Evolutionary conservation across 129 eudicot genomes (phyloP).

Genomic region (Arctium lappa): DNA sequence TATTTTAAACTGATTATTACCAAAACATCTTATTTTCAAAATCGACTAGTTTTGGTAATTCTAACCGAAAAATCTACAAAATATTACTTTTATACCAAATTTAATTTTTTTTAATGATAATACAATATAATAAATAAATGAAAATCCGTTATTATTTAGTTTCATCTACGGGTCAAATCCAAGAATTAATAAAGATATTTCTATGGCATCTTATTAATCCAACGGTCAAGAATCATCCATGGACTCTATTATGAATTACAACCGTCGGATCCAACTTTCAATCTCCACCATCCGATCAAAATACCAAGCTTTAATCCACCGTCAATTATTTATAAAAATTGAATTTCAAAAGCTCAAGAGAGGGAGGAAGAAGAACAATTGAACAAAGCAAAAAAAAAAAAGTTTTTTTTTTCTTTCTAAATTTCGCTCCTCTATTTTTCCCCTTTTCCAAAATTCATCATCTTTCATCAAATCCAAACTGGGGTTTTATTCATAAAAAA

Average conservation of each 20-base stretch:
- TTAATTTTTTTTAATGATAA: background rate
- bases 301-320: slow-evolving; percentile 16
- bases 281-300: slow-evolving; percentile 40
- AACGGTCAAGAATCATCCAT: slow-evolving; percentile 1
- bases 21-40: background rate
- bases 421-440: slow-evolving; percentile 22
- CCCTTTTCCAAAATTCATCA: slow-evolving; percentile 5
- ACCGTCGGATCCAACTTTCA: slow-evolving; percentile 27
- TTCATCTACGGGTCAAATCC: slow-evolving; percentile 12
- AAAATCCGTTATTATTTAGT: background rate
- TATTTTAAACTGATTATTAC: background rate
- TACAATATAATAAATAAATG: background rate
- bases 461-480: slow-evolving; percentile 5
- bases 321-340: slow-evolving; percentile 48
- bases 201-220: slow-evolving; percentile 5
- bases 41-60: background rate
- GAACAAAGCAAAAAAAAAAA: no score
- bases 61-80: background rate
- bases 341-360: slow-evolving; percentile 78
- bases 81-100: background rate
- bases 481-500: background rate
- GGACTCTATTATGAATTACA: slow-evolving; percentile 1
- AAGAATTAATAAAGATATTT: slow-evolving; percentile 5
- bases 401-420: no score
- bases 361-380: slow-evolving; percentile 47